Base-by-base conservation (phyloP, 148 eudicot genomes). In the Camellia granthamiana region DNA sequence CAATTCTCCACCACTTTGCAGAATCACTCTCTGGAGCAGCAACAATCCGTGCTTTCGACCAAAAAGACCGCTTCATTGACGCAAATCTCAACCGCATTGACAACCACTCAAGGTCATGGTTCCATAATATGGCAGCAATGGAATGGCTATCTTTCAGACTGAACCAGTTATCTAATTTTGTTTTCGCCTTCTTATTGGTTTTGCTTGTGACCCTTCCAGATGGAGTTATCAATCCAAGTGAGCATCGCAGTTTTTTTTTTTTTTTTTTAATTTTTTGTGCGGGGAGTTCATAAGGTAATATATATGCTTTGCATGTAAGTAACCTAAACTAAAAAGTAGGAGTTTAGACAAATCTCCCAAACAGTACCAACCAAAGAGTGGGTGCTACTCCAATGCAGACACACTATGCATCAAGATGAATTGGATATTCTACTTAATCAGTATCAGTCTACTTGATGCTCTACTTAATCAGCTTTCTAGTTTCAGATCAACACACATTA, bases 21-120 rank as follows among this genome's bases (percentile, higher is more conserved):
- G 98, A 93, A 85, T 95, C 98, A 67, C 92, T 95, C 67, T 75
- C 94, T 10, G 98, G 97, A 61, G 98, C 98, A 71, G 97, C 98
- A 79, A 91, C 96, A 5, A 92, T 95, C 69, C 98, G 96, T 42
- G 97, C 97, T 43, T 95, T 95, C 69, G 88, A 88, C 44, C 97
- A 95, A 76, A 83, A 88, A 77, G 83, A 82, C 3, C 92, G 98
- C 2, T 95, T 95, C 77, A 86, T 80, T 43, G 64, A 83, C 41
- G 84, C 92, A 72, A 95, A 95, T 77, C 89, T 95, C 15, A 70
- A 83, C 46, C 91, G 91, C 51, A 86, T 95, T 56, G 98, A 95
- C 55, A 87, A 84, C 74, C 89, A 88, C 72, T 90, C 97, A 46
- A 93, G 90, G 81, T 94, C 97, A 30, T 95, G 97, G 97, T 95